Evolutionary conservation across 176 grass and related monocot genomes (phyloP).

Genomic region (Neostapfia colusana): DNA sequence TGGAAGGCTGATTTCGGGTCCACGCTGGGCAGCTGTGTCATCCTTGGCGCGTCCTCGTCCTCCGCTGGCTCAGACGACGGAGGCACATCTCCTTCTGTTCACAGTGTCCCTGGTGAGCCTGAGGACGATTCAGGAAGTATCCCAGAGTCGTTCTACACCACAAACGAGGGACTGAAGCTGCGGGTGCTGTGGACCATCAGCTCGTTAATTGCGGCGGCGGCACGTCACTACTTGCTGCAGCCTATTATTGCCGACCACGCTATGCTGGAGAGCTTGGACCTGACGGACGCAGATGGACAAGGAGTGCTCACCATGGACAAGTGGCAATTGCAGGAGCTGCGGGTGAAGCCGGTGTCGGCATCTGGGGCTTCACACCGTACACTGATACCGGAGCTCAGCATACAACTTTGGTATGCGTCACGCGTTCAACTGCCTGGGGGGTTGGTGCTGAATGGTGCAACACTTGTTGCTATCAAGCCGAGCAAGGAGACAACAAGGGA

Average conservation of each 20-base stretch:
- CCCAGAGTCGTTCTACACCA: slow-evolving; percentile 74
- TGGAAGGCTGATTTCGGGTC: slow-evolving; percentile 94
- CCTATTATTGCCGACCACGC: slow-evolving; percentile 70
- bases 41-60: slow-evolving; percentile 69
- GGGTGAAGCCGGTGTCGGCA: slow-evolving; percentile 55
- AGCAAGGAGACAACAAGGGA: slow-evolving; percentile 57
- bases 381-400: slow-evolving; percentile 82
- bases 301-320: slow-evolving; percentile 83
- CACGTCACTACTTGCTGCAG: slow-evolving; percentile 79
- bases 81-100: slow-evolving; percentile 18
- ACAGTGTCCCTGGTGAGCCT: slow-evolving; percentile 6
- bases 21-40: slow-evolving; percentile 73
- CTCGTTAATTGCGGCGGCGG: slow-evolving; percentile 73
- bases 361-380: slow-evolving; percentile 67
- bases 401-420: slow-evolving; percentile 77
- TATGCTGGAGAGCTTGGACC: slow-evolving; percentile 66
- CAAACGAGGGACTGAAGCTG: slow-evolving; percentile 63
- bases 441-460: slow-evolving; percentile 73
- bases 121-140: slow-evolving; percentile 75
- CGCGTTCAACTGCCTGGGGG: slow-evolving; percentile 69
- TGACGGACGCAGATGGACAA: slow-evolving; percentile 78
- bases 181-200: slow-evolving; percentile 94
- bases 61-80: not conserved
- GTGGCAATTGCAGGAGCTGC: slow-evolving; percentile 63
- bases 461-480: slow-evolving; percentile 78